phyloP scores from a whole-genome alignment of 2,329 filamentous ascomycete species.

The Diaporthe capsici region DNA sequence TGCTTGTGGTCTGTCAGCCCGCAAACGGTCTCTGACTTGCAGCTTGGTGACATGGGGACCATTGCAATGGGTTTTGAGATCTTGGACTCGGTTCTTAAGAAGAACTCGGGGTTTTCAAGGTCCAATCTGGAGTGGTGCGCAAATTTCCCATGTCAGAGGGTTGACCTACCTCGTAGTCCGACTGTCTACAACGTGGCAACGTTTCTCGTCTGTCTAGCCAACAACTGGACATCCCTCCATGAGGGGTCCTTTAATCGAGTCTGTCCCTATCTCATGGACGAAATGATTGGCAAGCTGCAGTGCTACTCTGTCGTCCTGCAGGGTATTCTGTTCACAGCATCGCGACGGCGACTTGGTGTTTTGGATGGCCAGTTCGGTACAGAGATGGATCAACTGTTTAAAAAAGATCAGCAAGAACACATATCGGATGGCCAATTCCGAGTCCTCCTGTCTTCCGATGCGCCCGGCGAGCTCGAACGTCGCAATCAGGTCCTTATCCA shows the following conservation, averaged over 20 bases:
- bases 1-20: constrained; percentile 65
- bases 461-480: constrained; percentile 37
- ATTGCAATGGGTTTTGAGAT: constrained; percentile 53
- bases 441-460: constrained; percentile 1
- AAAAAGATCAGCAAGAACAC: constrained; percentile 45
- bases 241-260: constrained; percentile 35
- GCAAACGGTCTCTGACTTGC: not conserved
- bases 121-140: constrained; percentile 52
- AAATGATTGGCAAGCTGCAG: constrained; percentile 49
- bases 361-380: constrained; percentile 39
- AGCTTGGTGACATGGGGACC: constrained; percentile 30
- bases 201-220: constrained; percentile 60
- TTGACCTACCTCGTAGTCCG: constrained; percentile 42
- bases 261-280: constrained; percentile 53
- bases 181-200: constrained; percentile 54
- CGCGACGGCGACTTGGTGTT: constrained; percentile 47
- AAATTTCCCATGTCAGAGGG: constrained; percentile 51
- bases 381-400: constrained; percentile 46
- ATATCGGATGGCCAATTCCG: constrained; percentile 15
- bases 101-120: constrained; percentile 52
- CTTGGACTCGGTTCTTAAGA: constrained; percentile 54
- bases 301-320: constrained; percentile 51
- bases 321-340: constrained; percentile 49
- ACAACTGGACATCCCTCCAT: constrained; percentile 56
- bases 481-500: constrained; percentile 44